Conservation (phyloP, 208 protist species). For the Crithidia sp. region DNA sequence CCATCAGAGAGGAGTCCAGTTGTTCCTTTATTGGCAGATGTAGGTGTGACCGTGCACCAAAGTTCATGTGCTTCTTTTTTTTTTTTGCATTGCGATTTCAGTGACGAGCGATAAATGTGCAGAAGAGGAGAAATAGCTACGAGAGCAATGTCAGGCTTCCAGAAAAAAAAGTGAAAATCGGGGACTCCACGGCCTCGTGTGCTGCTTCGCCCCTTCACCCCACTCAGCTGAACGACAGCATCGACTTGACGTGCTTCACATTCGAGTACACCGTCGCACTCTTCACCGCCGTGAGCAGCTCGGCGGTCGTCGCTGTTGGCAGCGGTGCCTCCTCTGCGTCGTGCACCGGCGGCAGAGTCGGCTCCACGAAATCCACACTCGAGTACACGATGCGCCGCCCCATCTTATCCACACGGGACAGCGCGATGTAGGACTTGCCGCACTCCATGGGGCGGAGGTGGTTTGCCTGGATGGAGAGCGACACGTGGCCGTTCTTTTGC, state of each 20-base stretch:
- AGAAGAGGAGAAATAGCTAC: too few relatives aligned
- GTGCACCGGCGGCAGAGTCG: slow-evolving; percentile 10
- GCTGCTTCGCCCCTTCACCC: too few relatives aligned
- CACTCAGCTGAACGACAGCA: slow-evolving; percentile 29
- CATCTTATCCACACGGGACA: slow-evolving; percentile 57
- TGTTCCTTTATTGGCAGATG: too few relatives aligned
- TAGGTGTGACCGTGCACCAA: too few relatives aligned
- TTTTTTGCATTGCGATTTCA: too few relatives aligned
- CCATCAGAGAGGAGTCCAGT: too few relatives aligned
- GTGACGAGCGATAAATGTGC: too few relatives aligned
- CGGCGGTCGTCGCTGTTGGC: slow-evolving; percentile 18
- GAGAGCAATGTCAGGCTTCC: too few relatives aligned
- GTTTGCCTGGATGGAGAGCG: slow-evolving; percentile 55
- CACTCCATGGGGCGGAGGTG: slow-evolving; percentile 23
- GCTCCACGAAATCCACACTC: slow-evolving; percentile 53
- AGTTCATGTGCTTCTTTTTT: too few relatives aligned
- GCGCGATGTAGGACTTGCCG: slow-evolving; percentile 30
- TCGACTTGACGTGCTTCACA: slow-evolving; percentile 59
- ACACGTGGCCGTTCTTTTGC: slow-evolving; percentile 38
- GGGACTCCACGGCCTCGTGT: too few relatives aligned
- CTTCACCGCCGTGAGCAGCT: slow-evolving; percentile 31
- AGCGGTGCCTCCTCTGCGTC: slow-evolving; percentile 1
- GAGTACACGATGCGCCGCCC: slow-evolving; percentile 50
- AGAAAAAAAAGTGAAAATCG: too few relatives aligned
- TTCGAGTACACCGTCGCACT: slow-evolving; percentile 39